These are phyloP conservation scores for Colletotrichum kahawae DNA, from an alignment of 2,329 filamentous ascomycete genomes.

Conservation along the genomic window DNA sequence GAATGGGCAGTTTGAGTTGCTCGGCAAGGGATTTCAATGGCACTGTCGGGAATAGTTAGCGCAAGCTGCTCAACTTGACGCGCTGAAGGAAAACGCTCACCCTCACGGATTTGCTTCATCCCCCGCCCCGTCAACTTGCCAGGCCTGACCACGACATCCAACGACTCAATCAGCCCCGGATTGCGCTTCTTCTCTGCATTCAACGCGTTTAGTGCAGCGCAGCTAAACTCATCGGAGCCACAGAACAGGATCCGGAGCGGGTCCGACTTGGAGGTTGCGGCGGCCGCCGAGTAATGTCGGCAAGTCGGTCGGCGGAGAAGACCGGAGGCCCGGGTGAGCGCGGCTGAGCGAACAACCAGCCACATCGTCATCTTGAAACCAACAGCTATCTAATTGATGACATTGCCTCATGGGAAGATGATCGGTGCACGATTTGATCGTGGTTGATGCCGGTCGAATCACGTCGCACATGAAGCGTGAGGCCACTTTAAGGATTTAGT, in stretches of 20 bases:
- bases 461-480: not conserved
- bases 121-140: slow-evolving; percentile 81
- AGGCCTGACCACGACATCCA: slow-evolving; percentile 85
- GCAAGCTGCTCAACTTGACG: not conserved
- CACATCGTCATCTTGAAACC: not conserved
- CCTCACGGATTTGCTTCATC: slow-evolving; percentile 68
- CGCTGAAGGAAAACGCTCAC: slow-evolving; percentile 44
- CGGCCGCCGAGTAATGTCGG: not conserved
- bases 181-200: slow-evolving; percentile 60
- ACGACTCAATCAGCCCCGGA: slow-evolving; percentile 67
- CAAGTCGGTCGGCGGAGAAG: not conserved
- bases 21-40: slow-evolving; percentile 73
- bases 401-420: not conserved
- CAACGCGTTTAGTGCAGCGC: slow-evolving; percentile 74
- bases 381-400: not conserved
- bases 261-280: slow-evolving; percentile 38
- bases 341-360: not conserved
- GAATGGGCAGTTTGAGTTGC: slow-evolving; percentile 67
- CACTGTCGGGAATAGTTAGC: slow-evolving; percentile 52
- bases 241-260: slow-evolving; percentile 90
- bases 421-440: not conserved
- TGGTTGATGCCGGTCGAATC: not conserved
- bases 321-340: not conserved
- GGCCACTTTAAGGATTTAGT: not conserved
- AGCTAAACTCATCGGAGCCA: slow-evolving; percentile 91